Base-by-base conservation (phyloP, 345 rosid species). In the Corchorus olitorius region DNA sequence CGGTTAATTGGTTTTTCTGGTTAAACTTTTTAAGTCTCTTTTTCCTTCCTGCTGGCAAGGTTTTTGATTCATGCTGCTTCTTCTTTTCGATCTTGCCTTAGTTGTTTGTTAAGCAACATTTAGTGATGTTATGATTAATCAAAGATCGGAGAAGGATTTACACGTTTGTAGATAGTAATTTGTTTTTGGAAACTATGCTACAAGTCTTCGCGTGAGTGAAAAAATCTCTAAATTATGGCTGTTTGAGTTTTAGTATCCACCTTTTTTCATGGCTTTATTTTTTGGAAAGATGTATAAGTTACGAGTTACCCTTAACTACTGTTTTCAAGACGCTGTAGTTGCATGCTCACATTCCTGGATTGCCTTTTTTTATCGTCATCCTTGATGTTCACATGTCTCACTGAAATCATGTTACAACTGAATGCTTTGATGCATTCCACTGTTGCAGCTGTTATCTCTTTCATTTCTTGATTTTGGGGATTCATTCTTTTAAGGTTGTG, bases 21-120 rank as follows among this genome's bases (percentile, higher is more conserved):
- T 74, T 73, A 43, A 62, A 45, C 70, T 63, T 55, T 37, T 68
- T 20, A 16, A 43, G 37, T 33, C 19, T 77, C 56, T 64, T 63
- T 61, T 49, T 65, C 49, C 73, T 27, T 69, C 58, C 3, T n/a
- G 12, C 15, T 63, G 4, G 55, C 65, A 14, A 39, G 10, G 35
- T 12, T 35, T 52, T 37, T 65, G 58, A 62, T 34, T 9, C 46
- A 66, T 16, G 39, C 48, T 35, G 20, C 49, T 64, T 53, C 8
- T 43, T 27, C 7, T 73, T 73, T 41, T 41, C 19, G 20, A 9
- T 35, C 15, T 4, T 72, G 19, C 27, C 77, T 63, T n/a, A n/a
- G n/a, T n/a, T 63, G 61, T 63, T 49, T 27, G 4, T 61, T 74
- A 60, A 15, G 58, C 22, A 46, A 35, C 56, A 48, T 62, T 35